Evolutionary conservation across 306 rosid species (phyloP).

Genomic region (Acacia crassicarpa): DNA sequence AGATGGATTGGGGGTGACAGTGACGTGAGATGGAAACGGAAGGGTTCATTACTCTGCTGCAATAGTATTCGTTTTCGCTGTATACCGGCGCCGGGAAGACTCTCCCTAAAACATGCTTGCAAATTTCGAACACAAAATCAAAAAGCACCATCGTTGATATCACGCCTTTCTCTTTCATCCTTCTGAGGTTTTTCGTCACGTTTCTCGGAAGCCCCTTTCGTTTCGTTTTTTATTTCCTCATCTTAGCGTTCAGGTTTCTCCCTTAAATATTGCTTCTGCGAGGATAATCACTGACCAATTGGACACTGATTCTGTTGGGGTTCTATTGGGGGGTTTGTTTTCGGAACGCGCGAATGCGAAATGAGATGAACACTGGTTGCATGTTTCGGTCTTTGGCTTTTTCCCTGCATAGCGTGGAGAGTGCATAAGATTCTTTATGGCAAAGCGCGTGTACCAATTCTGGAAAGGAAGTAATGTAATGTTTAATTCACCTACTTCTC

Average conservation of each 20-base stretch:
- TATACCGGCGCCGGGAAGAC: background rate
- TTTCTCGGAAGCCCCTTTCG: constrained; percentile 26
- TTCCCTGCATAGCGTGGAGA: constrained; percentile 32
- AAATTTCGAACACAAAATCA: constrained; percentile 30
- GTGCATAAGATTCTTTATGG: constrained; percentile 53
- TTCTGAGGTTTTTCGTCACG: constrained; percentile 15
- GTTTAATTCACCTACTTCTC: background rate
- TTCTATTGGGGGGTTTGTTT: constrained; percentile 17
- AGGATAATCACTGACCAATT: constrained; percentile 9
- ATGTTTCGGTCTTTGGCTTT: constrained; percentile 42
- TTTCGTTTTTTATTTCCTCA: background rate
- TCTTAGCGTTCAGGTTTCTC: constrained; percentile 29
- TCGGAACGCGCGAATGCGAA: constrained; percentile 28
- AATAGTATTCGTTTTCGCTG: background rate
- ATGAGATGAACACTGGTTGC: constrained; percentile 43
- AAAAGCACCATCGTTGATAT: constrained; percentile 40
- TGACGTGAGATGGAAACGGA: constrained; percentile 5
- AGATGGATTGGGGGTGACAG: background rate
- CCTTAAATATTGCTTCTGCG: constrained; percentile 21
- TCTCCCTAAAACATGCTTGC: constrained; percentile 6
- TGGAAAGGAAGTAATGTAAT: constrained; percentile 97
- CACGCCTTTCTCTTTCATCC: background rate
- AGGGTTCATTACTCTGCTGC: background rate
- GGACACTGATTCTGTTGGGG: constrained; percentile 30
- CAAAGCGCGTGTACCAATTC: constrained; percentile 88